Percentiles rank a stretch among this genome's conserved stretches.
These are phyloP conservation scores for Irpex sp. DNA, from an alignment of 1,284 basidiomycete genomes.

Conservation along the genomic window DNA sequence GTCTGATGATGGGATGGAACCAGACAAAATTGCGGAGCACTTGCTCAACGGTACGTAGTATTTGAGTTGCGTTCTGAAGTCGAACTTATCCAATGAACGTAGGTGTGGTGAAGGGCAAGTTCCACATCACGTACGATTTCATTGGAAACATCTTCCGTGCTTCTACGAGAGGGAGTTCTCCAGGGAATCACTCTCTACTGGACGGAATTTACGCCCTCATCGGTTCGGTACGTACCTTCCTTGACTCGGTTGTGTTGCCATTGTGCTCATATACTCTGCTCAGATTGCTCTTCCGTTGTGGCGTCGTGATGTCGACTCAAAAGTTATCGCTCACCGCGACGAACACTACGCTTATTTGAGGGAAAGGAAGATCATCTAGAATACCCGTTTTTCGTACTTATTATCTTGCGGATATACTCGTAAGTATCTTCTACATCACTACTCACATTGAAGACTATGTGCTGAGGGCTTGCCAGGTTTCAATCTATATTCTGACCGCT, in stretches of 20 bases:
- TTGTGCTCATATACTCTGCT: too few relatives aligned
- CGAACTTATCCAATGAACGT: not conserved
- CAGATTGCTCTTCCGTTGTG: conserved; percentile 52
- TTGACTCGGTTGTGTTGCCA: too few relatives aligned
- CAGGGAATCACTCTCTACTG: conserved; percentile 55
- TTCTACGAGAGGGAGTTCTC: conserved; percentile 65
- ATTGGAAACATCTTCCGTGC: conserved; percentile 68
- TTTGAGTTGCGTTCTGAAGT: not conserved
- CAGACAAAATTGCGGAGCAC: conserved; percentile 63
- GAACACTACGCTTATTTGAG: conserved; percentile 47
- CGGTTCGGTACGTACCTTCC: conserved; percentile 40
- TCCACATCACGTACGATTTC: conserved; percentile 76
- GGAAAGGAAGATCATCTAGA: conserved; percentile 9
- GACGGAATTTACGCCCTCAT: conserved; percentile 48
- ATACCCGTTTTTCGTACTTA: not conserved
- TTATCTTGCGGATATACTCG: not conserved
- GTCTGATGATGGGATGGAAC: conserved; percentile 61
- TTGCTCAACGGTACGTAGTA: conserved; percentile 60
- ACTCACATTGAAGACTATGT: not conserved
- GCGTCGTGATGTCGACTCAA: conserved; percentile 47
- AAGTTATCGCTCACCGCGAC: conserved; percentile 38
- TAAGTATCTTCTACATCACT: not conserved
- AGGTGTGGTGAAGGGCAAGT: conserved; percentile 72
- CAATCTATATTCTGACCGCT: not conserved
- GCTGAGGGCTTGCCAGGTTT: not conserved